Evolutionary conservation across 2,329 filamentous ascomycete genomes (phyloP).

Genomic region (Colletotrichum spaethianum): DNA sequence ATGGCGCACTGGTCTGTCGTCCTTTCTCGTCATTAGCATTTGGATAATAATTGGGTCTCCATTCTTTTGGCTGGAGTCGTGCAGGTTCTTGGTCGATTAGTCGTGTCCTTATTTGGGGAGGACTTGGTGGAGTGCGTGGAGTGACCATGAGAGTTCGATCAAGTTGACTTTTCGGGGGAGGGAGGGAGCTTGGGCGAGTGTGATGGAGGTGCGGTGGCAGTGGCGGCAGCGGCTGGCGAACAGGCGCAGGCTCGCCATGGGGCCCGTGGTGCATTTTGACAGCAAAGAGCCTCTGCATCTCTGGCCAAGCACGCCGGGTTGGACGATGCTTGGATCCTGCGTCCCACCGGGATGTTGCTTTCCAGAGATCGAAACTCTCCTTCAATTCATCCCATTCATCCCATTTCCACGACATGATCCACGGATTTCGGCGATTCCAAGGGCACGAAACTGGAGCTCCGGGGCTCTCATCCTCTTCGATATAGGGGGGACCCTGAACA

Average conservation of each 20-base stretch:
- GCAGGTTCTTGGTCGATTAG: neutral
- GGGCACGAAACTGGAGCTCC: slow-evolving; percentile 1
- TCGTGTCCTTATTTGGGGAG: neutral
- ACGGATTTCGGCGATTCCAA: slow-evolving; percentile 9
- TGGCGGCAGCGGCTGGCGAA: neutral
- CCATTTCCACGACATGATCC: neutral
- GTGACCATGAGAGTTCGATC: neutral
- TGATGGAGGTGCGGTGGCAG: slow-evolving; percentile 5
- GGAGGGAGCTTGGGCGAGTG: slow-evolving; percentile 13
- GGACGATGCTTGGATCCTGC: neutral
- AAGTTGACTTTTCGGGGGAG: neutral
- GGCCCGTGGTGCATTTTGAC: slow-evolving; percentile 11
- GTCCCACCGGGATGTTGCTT: slow-evolving; percentile 21
- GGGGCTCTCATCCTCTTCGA: neutral
- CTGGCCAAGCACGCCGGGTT: neutral
- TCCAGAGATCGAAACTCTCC: neutral
- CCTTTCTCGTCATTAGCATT: slow-evolving; percentile 28
- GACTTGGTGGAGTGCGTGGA: neutral
- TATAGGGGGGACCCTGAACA: slow-evolving; percentile 30
- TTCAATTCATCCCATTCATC: neutral
- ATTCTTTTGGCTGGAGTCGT: neutral
- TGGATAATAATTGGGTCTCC: slow-evolving; percentile 11
- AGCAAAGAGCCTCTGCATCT: slow-evolving; percentile 8
- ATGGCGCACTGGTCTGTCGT: slow-evolving; percentile 16
- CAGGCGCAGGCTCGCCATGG: neutral